Evolutionary conservation across 2,329 filamentous ascomycete genomes (phyloP).

Genomic region (Dactylellina cionopaga): DNA sequence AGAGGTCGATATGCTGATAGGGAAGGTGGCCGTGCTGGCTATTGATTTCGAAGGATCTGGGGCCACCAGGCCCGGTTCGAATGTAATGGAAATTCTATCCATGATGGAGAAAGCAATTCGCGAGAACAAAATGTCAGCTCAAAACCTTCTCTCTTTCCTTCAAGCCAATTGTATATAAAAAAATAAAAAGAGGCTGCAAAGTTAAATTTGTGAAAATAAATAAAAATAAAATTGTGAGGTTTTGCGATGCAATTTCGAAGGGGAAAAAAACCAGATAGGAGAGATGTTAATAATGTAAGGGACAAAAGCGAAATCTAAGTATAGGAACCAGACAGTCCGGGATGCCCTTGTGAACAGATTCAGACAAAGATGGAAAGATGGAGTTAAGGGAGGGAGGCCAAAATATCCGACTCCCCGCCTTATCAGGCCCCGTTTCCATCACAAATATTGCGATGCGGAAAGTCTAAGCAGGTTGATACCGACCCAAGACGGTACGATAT

Average conservation of each 20-base stretch:
- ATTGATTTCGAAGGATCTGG: slow-evolving; percentile 32
- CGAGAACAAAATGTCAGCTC: slow-evolving; percentile 8
- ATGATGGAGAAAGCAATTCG: slow-evolving; percentile 1
- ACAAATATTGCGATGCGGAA: slow-evolving; percentile 10
- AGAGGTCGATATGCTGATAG: slow-evolving; percentile 49
- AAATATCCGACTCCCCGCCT: slow-evolving; percentile 19
- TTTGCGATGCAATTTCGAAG: neutral
- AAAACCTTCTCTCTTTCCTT: neutral
- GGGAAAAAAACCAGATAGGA: neutral
- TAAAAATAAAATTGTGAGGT: neutral
- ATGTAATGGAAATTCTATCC: slow-evolving; percentile 21
- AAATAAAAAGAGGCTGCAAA: no score
- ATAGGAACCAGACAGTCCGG: slow-evolving; percentile 2
- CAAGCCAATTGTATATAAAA: neutral
- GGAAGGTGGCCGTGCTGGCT: slow-evolving; percentile 46
- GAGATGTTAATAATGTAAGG: slow-evolving; percentile 11
- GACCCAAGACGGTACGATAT: slow-evolving; percentile 28
- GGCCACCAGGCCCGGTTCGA: slow-evolving; percentile 44
- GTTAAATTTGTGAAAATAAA: no score
- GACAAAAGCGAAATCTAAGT: slow-evolving; percentile 18
- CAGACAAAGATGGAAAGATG: neutral
- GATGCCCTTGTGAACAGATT: slow-evolving; percentile 35
- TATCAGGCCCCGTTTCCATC: slow-evolving; percentile 7
- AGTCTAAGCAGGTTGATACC: slow-evolving; percentile 26
- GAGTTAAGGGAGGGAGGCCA: slow-evolving; percentile 1